Percentiles rank a stretch among this genome's conserved stretches.
Conservation (phyloP, 805 yeast genomes). For the Cephaloascus fragrans region DNA sequence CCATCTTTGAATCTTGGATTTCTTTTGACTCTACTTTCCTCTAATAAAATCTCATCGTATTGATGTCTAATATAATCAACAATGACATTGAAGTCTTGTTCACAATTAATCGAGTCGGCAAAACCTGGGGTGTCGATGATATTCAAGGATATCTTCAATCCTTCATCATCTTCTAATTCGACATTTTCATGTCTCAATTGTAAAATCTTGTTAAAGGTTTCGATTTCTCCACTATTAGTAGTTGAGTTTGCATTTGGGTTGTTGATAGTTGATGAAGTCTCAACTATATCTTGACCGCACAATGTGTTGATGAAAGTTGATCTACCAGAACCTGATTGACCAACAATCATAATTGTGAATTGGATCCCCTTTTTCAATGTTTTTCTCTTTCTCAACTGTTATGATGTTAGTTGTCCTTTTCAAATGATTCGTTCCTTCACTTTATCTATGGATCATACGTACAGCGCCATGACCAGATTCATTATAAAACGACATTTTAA, state of each 20-base stretch:
- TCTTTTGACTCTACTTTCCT: constrained; percentile 73
- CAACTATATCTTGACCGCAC: constrained; percentile 83
- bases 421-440: too few species aligned
- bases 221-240: too few species aligned
- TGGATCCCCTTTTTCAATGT: constrained; percentile 76
- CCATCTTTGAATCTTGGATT: constrained; percentile 82
- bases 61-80: constrained; percentile 78
- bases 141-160: constrained; percentile 68
- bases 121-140: constrained; percentile 80
- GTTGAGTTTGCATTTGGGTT: constrained; percentile 37
- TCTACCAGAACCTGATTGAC: constrained; percentile 81
- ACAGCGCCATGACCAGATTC: neutral
- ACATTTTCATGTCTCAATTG: constrained; percentile 70
- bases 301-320: constrained; percentile 88
- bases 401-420: too few species aligned
- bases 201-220: constrained; percentile 25
- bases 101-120: constrained; percentile 66
- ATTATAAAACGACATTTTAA: neutral
- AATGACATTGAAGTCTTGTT: constrained; percentile 53
- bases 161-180: constrained; percentile 81
- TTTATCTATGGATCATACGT: too few species aligned
- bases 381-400: constrained; percentile 53
- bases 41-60: constrained; percentile 73
- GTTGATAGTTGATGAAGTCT: constrained; percentile 48
- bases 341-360: constrained; percentile 80